phyloP scores from a whole-genome alignment of 2,329 filamentous ascomycete species.

The Massarina eburnea region DNA sequence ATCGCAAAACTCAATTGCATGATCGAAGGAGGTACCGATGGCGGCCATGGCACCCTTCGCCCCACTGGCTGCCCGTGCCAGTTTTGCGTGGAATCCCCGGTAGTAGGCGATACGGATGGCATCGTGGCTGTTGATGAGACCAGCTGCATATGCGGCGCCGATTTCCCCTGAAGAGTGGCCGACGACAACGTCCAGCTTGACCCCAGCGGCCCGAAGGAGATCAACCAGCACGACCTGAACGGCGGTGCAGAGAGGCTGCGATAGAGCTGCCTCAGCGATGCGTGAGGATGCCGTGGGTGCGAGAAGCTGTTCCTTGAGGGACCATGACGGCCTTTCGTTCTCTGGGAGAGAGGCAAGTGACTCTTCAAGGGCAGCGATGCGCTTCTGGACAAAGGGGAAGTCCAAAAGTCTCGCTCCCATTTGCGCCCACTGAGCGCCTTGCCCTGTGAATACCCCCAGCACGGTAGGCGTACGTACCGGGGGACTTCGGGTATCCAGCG shows the following conservation, averaged over 20 bases:
- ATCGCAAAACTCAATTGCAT: constrained; percentile 27
- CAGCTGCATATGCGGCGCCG: constrained; percentile 22
- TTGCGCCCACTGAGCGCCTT: constrained; percentile 45
- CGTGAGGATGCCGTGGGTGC: background rate
- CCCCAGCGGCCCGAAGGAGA: constrained; percentile 26
- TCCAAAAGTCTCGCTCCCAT: constrained; percentile 41
- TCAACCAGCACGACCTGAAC: constrained; percentile 40
- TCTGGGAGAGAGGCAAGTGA: constrained; percentile 5
- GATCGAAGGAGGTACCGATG: constrained; percentile 12
- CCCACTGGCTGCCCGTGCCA: constrained; percentile 5
- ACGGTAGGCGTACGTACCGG: constrained; percentile 11
- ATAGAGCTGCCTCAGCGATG: constrained; percentile 19
- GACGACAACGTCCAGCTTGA: constrained; percentile 37
- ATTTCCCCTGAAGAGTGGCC: constrained; percentile 45
- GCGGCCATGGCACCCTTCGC: constrained; percentile 38
- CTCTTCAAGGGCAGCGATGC: constrained; percentile 24
- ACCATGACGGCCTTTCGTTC: constrained; percentile 14
- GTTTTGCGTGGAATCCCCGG: constrained; percentile 13
- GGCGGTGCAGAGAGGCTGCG: constrained; percentile 40
- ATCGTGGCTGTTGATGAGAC: constrained; percentile 7
- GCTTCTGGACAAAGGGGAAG: constrained; percentile 13
- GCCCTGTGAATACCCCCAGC: constrained; percentile 46
- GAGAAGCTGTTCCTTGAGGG: constrained; percentile 14
- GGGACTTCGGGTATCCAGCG: background rate
- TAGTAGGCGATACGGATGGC: constrained; percentile 24